A percentile compares a stretch with the other conserved stretches of the same genome.
These are phyloP conservation scores for Leucocoprinus birnbaumii DNA, from an alignment of 768 basidiomycete species.

Conservation along the genomic window DNA sequence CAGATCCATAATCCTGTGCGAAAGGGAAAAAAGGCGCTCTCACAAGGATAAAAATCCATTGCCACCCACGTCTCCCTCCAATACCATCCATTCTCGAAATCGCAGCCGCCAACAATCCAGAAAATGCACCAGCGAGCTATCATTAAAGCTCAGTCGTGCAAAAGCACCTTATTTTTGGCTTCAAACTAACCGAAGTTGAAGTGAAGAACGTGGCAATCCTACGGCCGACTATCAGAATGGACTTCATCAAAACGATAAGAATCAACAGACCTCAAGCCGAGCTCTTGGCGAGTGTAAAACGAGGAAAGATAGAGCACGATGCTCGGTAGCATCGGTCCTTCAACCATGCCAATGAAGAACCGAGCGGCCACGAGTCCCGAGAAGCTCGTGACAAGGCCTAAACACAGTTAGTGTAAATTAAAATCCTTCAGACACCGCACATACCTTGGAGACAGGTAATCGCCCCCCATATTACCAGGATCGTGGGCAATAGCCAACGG, in stretches of 20 bases:
- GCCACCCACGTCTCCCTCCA: slow-evolving; percentile 48
- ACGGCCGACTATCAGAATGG: background rate
- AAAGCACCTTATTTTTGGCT: background rate
- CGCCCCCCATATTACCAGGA: slow-evolving; percentile 50
- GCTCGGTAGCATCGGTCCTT: slow-evolving; percentile 39
- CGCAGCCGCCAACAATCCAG: slow-evolving; percentile 54
- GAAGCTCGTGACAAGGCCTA: slow-evolving; percentile 42
- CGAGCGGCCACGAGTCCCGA: slow-evolving; percentile 44
- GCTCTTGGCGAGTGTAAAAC: slow-evolving; percentile 28
- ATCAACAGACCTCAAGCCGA: slow-evolving; percentile 20
- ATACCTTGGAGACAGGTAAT: slow-evolving; percentile 45
- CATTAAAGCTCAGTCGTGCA: too few relatives aligned
- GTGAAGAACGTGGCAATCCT: slow-evolving; percentile 39
- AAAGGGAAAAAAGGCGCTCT: slow-evolving; percentile 26
- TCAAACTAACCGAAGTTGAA: slow-evolving; percentile 26
- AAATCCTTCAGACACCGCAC: background rate
- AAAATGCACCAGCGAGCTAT: slow-evolving; percentile 44
- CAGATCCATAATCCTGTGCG: too few relatives aligned
- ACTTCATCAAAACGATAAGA: background rate
- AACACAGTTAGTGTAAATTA: background rate
- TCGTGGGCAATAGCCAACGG: slow-evolving; percentile 41
- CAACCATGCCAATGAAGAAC: slow-evolving; percentile 49
- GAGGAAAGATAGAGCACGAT: slow-evolving; percentile 36
- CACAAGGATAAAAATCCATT: slow-evolving; percentile 58
- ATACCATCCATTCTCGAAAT: slow-evolving; percentile 48